Evolutionary conservation across 1,139 yeast genomes (phyloP).

Genomic region (Scheffersomyces insectosa): DNA sequence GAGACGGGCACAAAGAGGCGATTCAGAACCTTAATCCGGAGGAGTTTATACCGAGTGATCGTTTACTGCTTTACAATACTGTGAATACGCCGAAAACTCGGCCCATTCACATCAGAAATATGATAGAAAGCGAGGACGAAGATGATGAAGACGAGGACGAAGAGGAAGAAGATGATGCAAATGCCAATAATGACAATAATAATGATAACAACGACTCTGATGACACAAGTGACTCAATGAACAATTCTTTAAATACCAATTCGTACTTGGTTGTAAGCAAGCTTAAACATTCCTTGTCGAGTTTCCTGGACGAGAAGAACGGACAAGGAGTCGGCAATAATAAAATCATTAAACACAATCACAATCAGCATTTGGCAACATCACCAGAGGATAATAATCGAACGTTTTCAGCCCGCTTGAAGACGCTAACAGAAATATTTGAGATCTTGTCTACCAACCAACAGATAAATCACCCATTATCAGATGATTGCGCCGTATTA

Average conservation of each 20-base stretch:
- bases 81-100: constrained; percentile 12
- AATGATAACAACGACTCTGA: background rate
- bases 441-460: constrained; percentile 58
- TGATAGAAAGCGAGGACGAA: constrained; percentile 18
- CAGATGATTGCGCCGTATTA: constrained; percentile 77
- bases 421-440: constrained; percentile 52
- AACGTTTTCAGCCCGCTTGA: constrained; percentile 13
- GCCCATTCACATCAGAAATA: constrained; percentile 18
- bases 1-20: constrained; percentile 13
- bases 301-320: constrained; percentile 3
- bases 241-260: constrained; percentile 21
- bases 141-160: constrained; percentile 17
- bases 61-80: constrained; percentile 28
- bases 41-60: constrained; percentile 34
- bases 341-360: constrained; percentile 7
- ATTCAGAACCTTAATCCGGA: constrained; percentile 22
- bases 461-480: constrained; percentile 85
- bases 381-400: constrained; percentile 6
- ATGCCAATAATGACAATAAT: constrained; percentile 1
- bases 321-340: too few relatives aligned
- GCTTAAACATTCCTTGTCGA: constrained; percentile 9
- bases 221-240: constrained; percentile 1
- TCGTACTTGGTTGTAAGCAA: constrained; percentile 37
- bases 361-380: constrained; percentile 8
- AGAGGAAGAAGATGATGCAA: constrained; percentile 9